Conservation (phyloP, 305 asterid species). For the Fraxinus platypoda region DNA sequence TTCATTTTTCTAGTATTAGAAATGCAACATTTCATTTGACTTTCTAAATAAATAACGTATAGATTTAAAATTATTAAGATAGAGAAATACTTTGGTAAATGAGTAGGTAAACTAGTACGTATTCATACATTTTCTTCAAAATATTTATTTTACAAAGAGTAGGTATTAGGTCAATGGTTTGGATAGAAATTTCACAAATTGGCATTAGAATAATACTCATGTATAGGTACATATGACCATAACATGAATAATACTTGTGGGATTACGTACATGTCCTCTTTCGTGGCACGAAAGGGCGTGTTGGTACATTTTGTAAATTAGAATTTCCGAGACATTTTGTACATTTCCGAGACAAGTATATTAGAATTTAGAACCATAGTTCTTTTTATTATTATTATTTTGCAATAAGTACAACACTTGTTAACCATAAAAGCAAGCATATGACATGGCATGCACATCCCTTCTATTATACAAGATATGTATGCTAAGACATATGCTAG, state of each 20-base stretch:
- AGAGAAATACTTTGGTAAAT: background rate
- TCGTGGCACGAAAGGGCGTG: background rate
- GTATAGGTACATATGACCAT: background rate
- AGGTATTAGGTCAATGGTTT: background rate
- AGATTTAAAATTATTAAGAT: background rate
- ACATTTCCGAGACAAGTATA: no score
- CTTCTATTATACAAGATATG: constrained; percentile 37
- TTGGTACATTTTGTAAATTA: background rate
- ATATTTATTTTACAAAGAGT: background rate
- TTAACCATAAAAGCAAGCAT: constrained; percentile 32
- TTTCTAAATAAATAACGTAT: background rate
- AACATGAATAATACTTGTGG: background rate
- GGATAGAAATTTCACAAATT: background rate
- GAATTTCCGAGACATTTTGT: no score
- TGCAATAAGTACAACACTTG: constrained; percentile 6
- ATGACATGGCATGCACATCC: constrained; percentile 67
- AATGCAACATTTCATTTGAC: background rate
- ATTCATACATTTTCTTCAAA: background rate
- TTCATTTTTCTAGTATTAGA: no score
- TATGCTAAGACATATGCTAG: constrained; percentile 64
- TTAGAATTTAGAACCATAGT: no score
- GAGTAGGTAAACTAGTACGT: background rate
- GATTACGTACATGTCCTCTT: background rate
- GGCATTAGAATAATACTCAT: background rate
- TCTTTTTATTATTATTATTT: no score